Evolutionary conservation across 1,139 yeast genomes (phyloP).

Genomic region (Arxiozyma heterogenica): DNA sequence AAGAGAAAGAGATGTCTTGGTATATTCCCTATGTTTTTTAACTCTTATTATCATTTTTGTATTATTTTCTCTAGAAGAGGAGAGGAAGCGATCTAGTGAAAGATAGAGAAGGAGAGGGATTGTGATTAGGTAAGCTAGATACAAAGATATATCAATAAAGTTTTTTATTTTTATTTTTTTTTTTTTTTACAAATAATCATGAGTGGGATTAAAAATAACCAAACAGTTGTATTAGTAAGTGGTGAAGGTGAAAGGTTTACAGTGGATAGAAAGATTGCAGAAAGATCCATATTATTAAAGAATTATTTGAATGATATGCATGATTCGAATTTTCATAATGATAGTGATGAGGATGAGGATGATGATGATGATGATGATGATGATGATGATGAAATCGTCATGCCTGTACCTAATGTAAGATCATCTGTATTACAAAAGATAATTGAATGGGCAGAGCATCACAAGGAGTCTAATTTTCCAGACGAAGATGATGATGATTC

Average conservation of each 20-base stretch:
- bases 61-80: too few species aligned
- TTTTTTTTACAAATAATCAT: neutral
- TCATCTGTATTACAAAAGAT: slow-evolving; percentile 83
- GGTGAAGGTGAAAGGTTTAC: slow-evolving; percentile 67
- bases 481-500: slow-evolving; percentile 75
- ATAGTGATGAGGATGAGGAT: slow-evolving; percentile 21
- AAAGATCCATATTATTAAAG: slow-evolving; percentile 77
- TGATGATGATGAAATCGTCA: slow-evolving; percentile 58
- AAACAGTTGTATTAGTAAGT: slow-evolving; percentile 47
- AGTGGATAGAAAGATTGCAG: slow-evolving; percentile 79
- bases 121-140: too few species aligned
- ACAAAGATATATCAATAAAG: too few species aligned
- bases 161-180: too few species aligned
- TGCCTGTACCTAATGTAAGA: slow-evolving; percentile 88
- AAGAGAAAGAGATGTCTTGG: too few species aligned
- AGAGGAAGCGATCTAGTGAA: too few species aligned
- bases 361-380: slow-evolving; percentile 36
- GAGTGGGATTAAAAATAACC: slow-evolving; percentile 13
- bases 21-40: too few species aligned
- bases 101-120: too few species aligned
- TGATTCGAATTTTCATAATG: slow-evolving; percentile 49
- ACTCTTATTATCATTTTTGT: too few species aligned
- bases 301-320: slow-evolving; percentile 80
- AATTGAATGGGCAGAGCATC: slow-evolving; percentile 96
- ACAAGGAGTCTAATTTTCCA: slow-evolving; percentile 72